Base-by-base conservation (phyloP, 192 early-diverging fungal species). In the Coemansia sp. region DNA sequence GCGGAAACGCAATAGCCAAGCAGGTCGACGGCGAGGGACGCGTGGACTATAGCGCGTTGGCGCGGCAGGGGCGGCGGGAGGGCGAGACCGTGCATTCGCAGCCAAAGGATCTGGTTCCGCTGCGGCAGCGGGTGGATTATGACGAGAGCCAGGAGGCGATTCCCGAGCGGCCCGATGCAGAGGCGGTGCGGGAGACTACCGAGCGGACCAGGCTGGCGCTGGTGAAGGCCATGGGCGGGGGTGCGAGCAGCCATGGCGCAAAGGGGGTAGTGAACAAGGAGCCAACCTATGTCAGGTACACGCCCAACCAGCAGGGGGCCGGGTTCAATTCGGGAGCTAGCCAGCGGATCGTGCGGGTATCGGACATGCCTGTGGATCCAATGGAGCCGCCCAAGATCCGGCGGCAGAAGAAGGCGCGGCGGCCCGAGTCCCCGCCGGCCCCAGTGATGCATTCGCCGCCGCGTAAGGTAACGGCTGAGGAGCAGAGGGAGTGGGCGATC, bases 391-490 rank as follows among this genome's bases (percentile, higher is more conserved):
- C 95, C 20, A 85, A 82, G 45, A 90, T 94, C 66, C 84, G 90
- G 51, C 85, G 86, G 59, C 94, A 94, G 57, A 95, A 94, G 63
- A 77, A 93, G 20, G 91, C 94, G 20, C 74, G 83, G 13, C 77
- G 76, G 7, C 86, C 94, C 13, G 86, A 86, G 8, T 92, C 89
- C 3, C 94, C 94, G 10, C 96, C 94, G 1, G 85, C 92, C n/a
- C 94, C 96, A 9, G 94, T 99, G 16, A 78, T 99, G 76, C 94
- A 96, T 56, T 98, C 94, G 20, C 96, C 96, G 31, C 94, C 96
- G 10, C 88, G 92, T 31, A 99, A 96, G 65, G 79, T 96, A 6
- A 86, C 94, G 2, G 90, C 90, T 2, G 89, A 98, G 47, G 93
- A 99, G 72, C 96, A 98, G 59, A 81, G 81, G 40, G 86, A 94